These are phyloP conservation scores for Atractiella rhizophila DNA, from an alignment of 768 basidiomycete genomes.

Conservation along the genomic window DNA sequence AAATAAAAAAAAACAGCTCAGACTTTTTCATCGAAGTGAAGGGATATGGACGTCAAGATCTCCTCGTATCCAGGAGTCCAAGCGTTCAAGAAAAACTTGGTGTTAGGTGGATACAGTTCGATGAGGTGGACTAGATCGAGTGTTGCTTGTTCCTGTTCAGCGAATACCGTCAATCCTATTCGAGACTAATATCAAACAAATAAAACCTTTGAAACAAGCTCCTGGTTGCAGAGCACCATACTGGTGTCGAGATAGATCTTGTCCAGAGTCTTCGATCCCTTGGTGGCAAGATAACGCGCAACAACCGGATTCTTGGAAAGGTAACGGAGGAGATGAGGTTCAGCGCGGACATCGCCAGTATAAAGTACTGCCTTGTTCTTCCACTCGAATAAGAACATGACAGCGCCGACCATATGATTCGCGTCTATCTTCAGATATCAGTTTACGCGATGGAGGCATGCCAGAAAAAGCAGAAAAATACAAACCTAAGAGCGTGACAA, in stretches of 20 bases:
- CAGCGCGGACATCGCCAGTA: constrained; percentile 79
- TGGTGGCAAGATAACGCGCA: constrained; percentile 35
- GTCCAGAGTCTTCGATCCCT: neutral
- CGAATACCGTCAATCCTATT: neutral
- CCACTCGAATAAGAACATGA: constrained; percentile 33
- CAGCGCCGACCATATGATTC: too few relatives aligned
- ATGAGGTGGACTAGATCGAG: constrained; percentile 44
- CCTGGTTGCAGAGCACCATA: constrained; percentile 30
- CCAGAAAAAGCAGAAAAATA: too few relatives aligned
- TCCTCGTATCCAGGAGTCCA: constrained; percentile 99
- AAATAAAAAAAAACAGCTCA: constrained; percentile 1
- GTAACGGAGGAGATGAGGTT: constrained; percentile 48
- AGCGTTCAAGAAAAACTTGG: constrained; percentile 61
- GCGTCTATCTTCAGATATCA: too few relatives aligned
- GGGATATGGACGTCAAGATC: constrained; percentile 46
- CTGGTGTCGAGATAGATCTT: constrained; percentile 61
- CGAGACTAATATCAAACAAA: neutral
- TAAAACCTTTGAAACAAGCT: constrained; percentile 37
- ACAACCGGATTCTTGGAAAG: constrained; percentile 45
- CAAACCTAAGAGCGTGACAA: too few relatives aligned
- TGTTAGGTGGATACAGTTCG: constrained; percentile 35
- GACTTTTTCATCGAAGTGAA: constrained; percentile 40
- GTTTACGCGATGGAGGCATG: too few relatives aligned
- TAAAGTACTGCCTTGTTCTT: constrained; percentile 47
- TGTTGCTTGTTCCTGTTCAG: constrained; percentile 36